phyloP scores from a whole-genome alignment of 163 green algal genomes.

The Scenedesmus sp. region DNA sequence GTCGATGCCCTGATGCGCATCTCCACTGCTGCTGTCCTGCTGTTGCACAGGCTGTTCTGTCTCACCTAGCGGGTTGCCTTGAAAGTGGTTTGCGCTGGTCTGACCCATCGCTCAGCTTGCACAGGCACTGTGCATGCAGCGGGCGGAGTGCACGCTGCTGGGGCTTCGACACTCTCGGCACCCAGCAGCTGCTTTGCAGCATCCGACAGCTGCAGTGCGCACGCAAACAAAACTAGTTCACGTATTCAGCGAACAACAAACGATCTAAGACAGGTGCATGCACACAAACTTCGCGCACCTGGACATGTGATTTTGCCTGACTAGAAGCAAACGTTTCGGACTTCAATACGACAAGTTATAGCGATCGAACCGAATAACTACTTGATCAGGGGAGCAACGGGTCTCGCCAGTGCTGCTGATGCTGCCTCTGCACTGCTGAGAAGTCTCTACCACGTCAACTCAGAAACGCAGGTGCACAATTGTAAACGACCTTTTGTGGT shows the following conservation, averaged over 20 bases:
- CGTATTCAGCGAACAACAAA: not conserved
- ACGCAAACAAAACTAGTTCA: not conserved
- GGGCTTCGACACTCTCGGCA: conserved; percentile 5
- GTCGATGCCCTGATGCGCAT: not conserved
- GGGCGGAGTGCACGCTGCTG: not conserved
- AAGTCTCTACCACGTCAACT: not conserved
- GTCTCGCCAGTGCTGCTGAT: not conserved
- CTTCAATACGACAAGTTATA: not conserved
- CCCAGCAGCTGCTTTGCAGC: not conserved
- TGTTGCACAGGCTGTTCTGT: not conserved
- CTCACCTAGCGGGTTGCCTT: not conserved
- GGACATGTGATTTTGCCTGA: not conserved
- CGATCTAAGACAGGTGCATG: not conserved
- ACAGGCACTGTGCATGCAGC: not conserved
- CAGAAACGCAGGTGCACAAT: not conserved
- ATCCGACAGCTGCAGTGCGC: not conserved
- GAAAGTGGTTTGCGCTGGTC: not conserved
- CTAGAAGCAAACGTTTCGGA: not conserved
- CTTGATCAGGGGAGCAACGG: not conserved
- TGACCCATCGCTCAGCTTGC: not conserved
- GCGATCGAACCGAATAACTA: not conserved
- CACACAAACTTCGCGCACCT: not conserved
- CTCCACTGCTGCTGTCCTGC: not conserved
- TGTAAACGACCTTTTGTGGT: not conserved
- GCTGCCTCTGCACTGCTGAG: not conserved